Evolutionary conservation across 768 basidiomycete species (phyloP).

Genomic region (Kwoniella heveanensis): DNA sequence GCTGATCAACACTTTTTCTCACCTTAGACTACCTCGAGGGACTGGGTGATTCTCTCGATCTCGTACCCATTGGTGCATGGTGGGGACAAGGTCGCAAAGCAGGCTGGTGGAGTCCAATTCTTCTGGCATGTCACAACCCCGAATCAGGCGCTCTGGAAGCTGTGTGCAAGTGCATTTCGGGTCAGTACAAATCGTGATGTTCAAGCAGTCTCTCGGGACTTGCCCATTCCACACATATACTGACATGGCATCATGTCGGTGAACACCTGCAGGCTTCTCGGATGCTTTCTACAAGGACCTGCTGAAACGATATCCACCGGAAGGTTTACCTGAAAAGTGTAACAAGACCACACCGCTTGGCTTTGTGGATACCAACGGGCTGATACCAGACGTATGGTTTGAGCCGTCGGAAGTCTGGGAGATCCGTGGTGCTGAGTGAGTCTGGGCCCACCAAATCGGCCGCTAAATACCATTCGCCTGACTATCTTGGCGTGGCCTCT

Average conservation of each 20-base stretch:
- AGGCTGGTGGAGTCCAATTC: slow-evolving; percentile 87
- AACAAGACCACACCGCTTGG: slow-evolving; percentile 56
- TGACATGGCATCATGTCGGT: no score
- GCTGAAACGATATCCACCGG: slow-evolving; percentile 66
- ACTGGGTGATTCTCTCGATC: slow-evolving; percentile 68
- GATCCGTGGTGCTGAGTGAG: slow-evolving; percentile 62
- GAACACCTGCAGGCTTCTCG: slow-evolving; percentile 73
- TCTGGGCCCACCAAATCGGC: not conserved
- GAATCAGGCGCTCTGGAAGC: slow-evolving; percentile 68
- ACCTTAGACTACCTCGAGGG: slow-evolving; percentile 72
- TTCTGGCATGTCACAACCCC: slow-evolving; percentile 75
- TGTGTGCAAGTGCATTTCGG: slow-evolving; percentile 71
- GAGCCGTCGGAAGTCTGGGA: slow-evolving; percentile 68
- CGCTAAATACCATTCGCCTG: no score
- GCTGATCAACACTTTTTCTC: not conserved
- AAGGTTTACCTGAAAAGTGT: slow-evolving; percentile 64
- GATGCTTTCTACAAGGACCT: slow-evolving; percentile 66
- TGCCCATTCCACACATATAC: no score
- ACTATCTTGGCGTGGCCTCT: no score
- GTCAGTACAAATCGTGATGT: no score
- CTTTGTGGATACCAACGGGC: slow-evolving; percentile 49
- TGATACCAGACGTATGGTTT: slow-evolving; percentile 58
- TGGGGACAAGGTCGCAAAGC: slow-evolving; percentile 87
- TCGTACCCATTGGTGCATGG: slow-evolving; percentile 69
- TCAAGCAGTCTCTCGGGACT: no score